Base-by-base conservation (phyloP, 495 filamentous ascomycete genomes). In the Friedmanniomyces endolithicus region DNA sequence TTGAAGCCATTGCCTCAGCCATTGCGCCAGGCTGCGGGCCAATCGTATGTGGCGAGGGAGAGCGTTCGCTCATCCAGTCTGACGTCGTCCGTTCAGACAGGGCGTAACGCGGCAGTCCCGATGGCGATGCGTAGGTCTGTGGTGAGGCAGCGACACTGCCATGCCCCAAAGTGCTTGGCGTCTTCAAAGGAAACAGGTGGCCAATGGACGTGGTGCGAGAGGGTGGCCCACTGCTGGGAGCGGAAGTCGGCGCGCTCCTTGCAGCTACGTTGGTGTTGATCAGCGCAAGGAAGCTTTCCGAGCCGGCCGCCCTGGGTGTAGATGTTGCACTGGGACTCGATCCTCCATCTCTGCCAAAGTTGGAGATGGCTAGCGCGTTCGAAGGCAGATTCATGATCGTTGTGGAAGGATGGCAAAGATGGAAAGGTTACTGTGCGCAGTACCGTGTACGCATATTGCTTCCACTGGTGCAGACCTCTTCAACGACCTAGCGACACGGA, bases 1-100 rank as follows among this genome's bases (percentile, higher is more conserved):
- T 71, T 23, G 69, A 71, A 14, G 68, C 59, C 25, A 77, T 68
- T 8, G 75, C 70, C 41, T 76, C 72, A 53, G 73, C 68, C 64
- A 78, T 72, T n/a, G 79, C 78, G 53, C 68, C 75, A n/a, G 70
- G 67, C 50, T 55, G 53, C 47, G 67, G 39, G 4, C 8, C 23
- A 9, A 50, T 52, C 31, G 24, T 14, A 24, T 61, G 53, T 23
- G 58, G 58, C 11, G 58, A 61, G 1, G 58, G 58, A 11, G 58
- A 61, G 19, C 58, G 58, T 6, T 61, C 53, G 33, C 17, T 11
- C 53, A 60, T 51, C 17, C 54, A 31, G 17, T 56, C 46, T 19
- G 53, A 35, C 17, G 37, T 27, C 6, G 45, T 24, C 11, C 33
- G 27, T 20, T 48, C 43, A 11, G 53, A 49, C 19, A 56, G 20